Evolutionary conservation across 225 moss, liverwort and hornwort genomes (phyloP).

Genomic region (Straminergon stramineum): DNA sequence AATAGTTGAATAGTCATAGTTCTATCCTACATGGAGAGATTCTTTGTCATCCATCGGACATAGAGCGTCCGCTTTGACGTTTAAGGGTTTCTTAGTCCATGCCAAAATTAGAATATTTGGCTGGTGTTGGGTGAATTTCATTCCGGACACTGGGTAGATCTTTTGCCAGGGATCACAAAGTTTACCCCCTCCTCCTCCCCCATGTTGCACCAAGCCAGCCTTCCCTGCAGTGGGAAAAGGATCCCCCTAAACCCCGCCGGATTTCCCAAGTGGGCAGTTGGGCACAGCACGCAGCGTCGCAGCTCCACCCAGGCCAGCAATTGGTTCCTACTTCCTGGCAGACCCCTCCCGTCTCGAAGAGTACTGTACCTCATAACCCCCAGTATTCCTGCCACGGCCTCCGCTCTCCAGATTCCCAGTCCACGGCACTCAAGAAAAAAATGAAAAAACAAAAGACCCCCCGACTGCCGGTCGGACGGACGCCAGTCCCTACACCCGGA

Average conservation of each 20-base stretch:
- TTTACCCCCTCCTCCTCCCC: too few relatives aligned
- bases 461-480: neutral
- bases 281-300: neutral
- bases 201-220: neutral
- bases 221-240: neutral
- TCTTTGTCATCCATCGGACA: too few relatives aligned
- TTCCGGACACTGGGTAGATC: neutral
- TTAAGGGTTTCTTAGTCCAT: too few relatives aligned
- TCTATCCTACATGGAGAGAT: too few relatives aligned
- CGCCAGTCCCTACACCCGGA: neutral
- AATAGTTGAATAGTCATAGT: too few relatives aligned
- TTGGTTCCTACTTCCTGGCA: slow-evolving; percentile 12
- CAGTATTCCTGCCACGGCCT: neutral
- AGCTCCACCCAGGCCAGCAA: neutral
- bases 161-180: neutral
- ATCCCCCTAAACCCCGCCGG: neutral
- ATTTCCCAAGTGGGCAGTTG: neutral
- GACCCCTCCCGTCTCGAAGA: neutral
- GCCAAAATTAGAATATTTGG: too few relatives aligned
- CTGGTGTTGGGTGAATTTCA: neutral
- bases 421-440: neutral
- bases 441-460: too few relatives aligned
- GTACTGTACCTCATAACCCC: too few relatives aligned
- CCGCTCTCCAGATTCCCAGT: neutral
- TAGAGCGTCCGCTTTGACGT: too few relatives aligned